Evolutionary conservation across 2,329 filamentous ascomycete species (phyloP).

Genomic region (Cytospora leucostoma): DNA sequence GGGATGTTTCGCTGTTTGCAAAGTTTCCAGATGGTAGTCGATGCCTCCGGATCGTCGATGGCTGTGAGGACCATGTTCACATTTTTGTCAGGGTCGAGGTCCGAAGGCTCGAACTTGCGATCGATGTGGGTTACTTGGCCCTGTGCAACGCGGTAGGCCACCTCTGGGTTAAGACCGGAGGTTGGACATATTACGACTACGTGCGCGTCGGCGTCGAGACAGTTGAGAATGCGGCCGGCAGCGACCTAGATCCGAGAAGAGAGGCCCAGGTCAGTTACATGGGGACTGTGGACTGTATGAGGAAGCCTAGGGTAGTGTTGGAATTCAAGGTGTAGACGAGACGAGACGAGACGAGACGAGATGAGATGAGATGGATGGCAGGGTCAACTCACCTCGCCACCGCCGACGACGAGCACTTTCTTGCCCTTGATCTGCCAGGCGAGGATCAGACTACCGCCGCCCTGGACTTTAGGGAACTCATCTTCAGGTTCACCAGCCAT

Average conservation of each 20-base stretch:
- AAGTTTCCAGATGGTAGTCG: constrained; percentile 85
- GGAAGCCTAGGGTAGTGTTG: neutral
- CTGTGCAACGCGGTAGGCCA: constrained; percentile 75
- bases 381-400: constrained; percentile 72
- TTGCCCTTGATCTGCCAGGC: constrained; percentile 95
- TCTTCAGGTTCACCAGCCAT: constrained; percentile 25
- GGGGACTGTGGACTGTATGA: neutral
- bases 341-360: neutral
- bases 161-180: constrained; percentile 82
- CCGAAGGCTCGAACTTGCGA: constrained; percentile 80
- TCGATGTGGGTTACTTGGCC: constrained; percentile 78
- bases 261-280: neutral
- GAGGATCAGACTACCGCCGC: constrained; percentile 88
- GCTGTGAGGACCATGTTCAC: constrained; percentile 95
- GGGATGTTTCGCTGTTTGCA: constrained; percentile 84
- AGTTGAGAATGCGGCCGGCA: constrained; percentile 88
- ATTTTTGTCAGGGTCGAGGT: constrained; percentile 72
- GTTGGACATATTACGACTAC: constrained; percentile 83
- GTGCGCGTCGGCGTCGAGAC: constrained; percentile 90
- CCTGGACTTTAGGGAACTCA: constrained; percentile 77
- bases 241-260: constrained; percentile 67
- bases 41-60: constrained; percentile 91
- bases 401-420: constrained; percentile 87
- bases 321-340: no score
- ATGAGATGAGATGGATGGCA: constrained; percentile 7